Evolutionary conservation across 768 basidiomycete genomes (phyloP).

Genomic region (Phlebiopsis gigantea): DNA sequence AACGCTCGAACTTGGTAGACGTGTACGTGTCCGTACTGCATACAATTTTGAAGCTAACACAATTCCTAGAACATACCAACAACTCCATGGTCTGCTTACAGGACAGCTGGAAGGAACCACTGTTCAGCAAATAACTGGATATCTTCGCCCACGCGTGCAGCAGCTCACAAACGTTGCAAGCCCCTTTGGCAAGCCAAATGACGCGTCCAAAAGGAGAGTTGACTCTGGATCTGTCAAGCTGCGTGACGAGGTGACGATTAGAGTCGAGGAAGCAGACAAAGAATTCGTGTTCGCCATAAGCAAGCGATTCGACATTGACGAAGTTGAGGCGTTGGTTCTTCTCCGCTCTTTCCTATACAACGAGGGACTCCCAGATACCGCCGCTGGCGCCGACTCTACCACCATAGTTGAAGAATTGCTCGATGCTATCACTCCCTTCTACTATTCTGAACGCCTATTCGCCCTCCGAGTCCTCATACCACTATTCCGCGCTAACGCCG

Average conservation of each 20-base stretch:
- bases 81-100: constrained; percentile 54
- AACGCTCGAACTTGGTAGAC: constrained; percentile 68
- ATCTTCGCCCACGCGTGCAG: constrained; percentile 49
- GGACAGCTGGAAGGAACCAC: constrained; percentile 56
- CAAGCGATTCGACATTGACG: constrained; percentile 67
- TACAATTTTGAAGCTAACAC: neutral
- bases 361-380: constrained; percentile 55
- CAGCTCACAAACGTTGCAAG: constrained; percentile 53
- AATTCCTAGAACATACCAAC: constrained; percentile 50
- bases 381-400: constrained; percentile 37
- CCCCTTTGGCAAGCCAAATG: constrained; percentile 67
- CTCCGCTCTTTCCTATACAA: constrained; percentile 77
- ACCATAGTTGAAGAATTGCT: constrained; percentile 51
- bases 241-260: constrained; percentile 55
- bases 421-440: constrained; percentile 74
- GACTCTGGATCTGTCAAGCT: constrained; percentile 65
- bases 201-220: constrained; percentile 59
- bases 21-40: constrained; percentile 40
- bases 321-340: constrained; percentile 71
- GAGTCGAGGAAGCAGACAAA: constrained; percentile 66
- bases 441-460: constrained; percentile 73
- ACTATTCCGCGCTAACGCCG: constrained; percentile 67
- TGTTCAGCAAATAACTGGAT: constrained; percentile 52
- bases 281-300: constrained; percentile 70
- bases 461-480: constrained; percentile 66